Evolutionary conservation across 1,139 yeast genomes (phyloP), one percentile per base, ranked within the genome.

Genomic region (Debaryomyces sp.): DNA sequence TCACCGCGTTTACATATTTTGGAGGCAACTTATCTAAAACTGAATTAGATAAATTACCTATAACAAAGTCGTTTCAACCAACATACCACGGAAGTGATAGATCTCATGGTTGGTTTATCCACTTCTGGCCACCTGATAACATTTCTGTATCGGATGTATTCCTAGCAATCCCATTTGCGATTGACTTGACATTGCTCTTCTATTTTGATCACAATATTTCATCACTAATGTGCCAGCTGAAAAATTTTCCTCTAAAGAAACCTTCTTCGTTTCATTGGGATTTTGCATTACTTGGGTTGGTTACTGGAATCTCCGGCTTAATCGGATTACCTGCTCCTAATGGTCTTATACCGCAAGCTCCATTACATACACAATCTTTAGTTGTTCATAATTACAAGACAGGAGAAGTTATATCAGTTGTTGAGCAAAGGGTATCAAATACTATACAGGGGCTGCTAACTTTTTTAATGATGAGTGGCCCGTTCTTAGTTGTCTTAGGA

Each of bases 321-420:
- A 62, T 94, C 10, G 99, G 99, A 0, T 77, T 94, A 1, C 99
- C 98, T 0, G 91, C 97, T 2, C 98, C 98, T 0, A 94, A 94
- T 67, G 99, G 99, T 0, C 73, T 94, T 34, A 92, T 94, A 38
- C 99, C 99, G 0, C 99, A 94, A 65, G 98, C 98, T 0, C 99
- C 98, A 0, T 66, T 94, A 39, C 99, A 94, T 60, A 91, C 98
- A 0, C 81, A 78, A 47, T 84, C 96, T 0, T 68, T 94, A 33
- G 82, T 90, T 39, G 85, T 89, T 4, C 79, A 77, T 53, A 81
- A 81, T 51, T 67, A 67, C 44, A 68, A 61, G 17, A 57, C 66
- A 4, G 79, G 81, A 9, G 60, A 62, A 44, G 74, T 82, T 1
- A 61, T 73, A 0, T 73, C 82, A 3, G 94, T 92, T 7, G 96